phyloP scores from a whole-genome alignment of 257 asterid species.

The Henckelia pumila region DNA sequence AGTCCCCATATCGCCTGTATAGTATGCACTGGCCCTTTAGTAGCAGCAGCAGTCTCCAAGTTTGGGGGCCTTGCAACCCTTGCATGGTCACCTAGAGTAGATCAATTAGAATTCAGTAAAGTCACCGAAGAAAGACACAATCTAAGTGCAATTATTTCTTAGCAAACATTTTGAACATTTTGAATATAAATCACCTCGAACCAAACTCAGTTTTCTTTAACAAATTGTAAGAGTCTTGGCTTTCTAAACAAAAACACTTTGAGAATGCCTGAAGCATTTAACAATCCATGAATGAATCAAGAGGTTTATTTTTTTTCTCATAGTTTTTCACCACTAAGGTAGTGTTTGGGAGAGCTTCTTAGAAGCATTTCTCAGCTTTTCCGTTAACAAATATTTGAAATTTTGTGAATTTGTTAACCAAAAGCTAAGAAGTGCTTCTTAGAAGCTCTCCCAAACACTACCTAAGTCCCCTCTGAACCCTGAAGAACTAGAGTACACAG shows the following conservation, averaged over 20 bases:
- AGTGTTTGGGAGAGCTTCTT: no score
- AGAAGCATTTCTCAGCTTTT: no score
- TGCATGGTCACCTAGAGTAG: constrained; percentile 80
- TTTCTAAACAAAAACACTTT: neutral
- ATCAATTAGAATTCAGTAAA: constrained; percentile 20
- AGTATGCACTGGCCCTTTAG: constrained; percentile 95
- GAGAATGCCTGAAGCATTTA: neutral
- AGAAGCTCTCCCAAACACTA: no score
- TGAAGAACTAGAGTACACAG: neutral
- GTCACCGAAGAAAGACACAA: constrained; percentile 16
- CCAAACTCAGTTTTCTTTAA: neutral
- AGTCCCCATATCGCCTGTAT: constrained; percentile 78
- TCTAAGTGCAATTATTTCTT: constrained; percentile 2
- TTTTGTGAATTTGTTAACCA: no score
- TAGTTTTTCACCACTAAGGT: neutral
- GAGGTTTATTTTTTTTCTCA: no score
- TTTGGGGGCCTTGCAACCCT: constrained; percentile 97
- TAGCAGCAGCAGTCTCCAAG: constrained; percentile 86
- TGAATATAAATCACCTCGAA: neutral
- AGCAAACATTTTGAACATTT: neutral
- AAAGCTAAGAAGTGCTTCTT: no score
- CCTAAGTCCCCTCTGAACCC: neutral
- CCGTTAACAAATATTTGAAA: no score
- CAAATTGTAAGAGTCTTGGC: neutral
- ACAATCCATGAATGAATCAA: neutral